Evolutionary conservation across 225 moss, liverwort and hornwort species (phyloP), one percentile per base, ranked within the genome.

Genomic region (Rhytidiadelphus loreus): DNA sequence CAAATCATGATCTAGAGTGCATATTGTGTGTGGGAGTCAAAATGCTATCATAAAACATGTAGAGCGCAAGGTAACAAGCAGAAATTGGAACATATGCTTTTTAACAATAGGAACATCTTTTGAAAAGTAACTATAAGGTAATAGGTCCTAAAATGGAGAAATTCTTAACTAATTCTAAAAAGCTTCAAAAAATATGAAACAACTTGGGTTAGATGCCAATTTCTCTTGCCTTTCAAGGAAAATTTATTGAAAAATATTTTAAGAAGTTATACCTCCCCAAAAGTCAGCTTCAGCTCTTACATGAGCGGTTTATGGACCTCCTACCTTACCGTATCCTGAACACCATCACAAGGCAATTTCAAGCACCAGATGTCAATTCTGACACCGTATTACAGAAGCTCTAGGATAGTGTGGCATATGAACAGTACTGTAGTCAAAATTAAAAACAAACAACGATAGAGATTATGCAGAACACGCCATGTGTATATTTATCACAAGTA

Each of bases 121-220:
- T 55, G 15, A 37, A 76, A 77, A 53, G 15, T 37, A 77, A 55
- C 11, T 73, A n/a, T n/a, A n/a, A n/a, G n/a, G n/a, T n/a, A n/a
- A n/a, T n/a, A n/a, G n/a, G n/a, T n/a, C n/a, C n/a, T n/a, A 5
- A 2, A 1, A 2, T 58, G 4, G 23, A 50, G 11, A 11, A 50
- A 11, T 50, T 50, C 10, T 9, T 50, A 11, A 46, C 46, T 9
- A 46, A 7, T 7, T 9, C 46, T 9, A 46, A 46, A n/a, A n/a
- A n/a, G n/a, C n/a, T n/a, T n/a, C n/a, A n/a, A n/a, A n/a, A n/a
- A n/a, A n/a, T n/a, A n/a, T n/a, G 7, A 46, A 7, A 7, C 46
- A 46, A 46, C 46, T 46, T 46, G 46, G 46, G 9, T 46, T 46
- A n/a, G n/a, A n/a, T n/a, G n/a, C n/a, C n/a, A n/a, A n/a, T n/a